phyloP scores from a whole-genome alignment of 768 basidiomycete species.

The Punctularia strigosozonata region DNA sequence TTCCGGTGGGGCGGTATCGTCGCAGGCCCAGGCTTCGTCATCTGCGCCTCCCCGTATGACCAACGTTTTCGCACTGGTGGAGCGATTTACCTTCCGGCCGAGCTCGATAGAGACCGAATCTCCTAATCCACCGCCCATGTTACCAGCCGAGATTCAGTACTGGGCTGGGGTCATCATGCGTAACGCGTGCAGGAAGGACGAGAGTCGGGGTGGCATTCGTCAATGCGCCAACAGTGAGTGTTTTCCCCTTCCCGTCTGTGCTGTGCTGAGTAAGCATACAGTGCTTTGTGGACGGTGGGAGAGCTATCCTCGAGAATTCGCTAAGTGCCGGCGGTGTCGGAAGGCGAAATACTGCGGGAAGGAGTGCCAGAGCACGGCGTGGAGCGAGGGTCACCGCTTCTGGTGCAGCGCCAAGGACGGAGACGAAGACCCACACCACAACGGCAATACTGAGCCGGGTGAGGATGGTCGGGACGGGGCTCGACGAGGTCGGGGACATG shows the following conservation, averaged over 20 bases:
- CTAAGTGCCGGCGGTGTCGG: slow-evolving; percentile 89
- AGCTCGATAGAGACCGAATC: slow-evolving; percentile 69
- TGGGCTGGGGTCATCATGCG: slow-evolving; percentile 99
- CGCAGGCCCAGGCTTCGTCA: slow-evolving; percentile 15
- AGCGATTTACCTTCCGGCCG: slow-evolving; percentile 92
- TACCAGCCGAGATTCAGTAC: slow-evolving; percentile 90
- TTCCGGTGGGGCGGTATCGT: slow-evolving; percentile 6
- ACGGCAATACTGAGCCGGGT: no score
- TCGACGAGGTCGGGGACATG: no score
- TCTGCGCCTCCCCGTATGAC: slow-evolving; percentile 37
- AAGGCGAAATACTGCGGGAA: slow-evolving; percentile 99
- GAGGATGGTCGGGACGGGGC: no score
- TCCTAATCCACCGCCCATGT: slow-evolving; percentile 51
- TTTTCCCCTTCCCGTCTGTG: neutral
- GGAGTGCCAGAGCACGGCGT: slow-evolving; percentile 91
- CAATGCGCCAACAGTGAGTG: slow-evolving; percentile 93
- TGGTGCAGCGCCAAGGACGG: slow-evolving; percentile 72
- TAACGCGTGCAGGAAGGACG: slow-evolving; percentile 97
- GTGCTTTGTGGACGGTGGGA: slow-evolving; percentile 98
- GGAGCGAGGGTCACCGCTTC: slow-evolving; percentile 93
- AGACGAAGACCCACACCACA: slow-evolving; percentile 28
- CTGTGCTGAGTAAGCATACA: slow-evolving; percentile 15
- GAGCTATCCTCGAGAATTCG: slow-evolving; percentile 84
- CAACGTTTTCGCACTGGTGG: slow-evolving; percentile 93
- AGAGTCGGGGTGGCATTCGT: slow-evolving; percentile 80